Conservation (phyloP, 139 green algal genomes). For the Spirogloea muscicola region DNA sequence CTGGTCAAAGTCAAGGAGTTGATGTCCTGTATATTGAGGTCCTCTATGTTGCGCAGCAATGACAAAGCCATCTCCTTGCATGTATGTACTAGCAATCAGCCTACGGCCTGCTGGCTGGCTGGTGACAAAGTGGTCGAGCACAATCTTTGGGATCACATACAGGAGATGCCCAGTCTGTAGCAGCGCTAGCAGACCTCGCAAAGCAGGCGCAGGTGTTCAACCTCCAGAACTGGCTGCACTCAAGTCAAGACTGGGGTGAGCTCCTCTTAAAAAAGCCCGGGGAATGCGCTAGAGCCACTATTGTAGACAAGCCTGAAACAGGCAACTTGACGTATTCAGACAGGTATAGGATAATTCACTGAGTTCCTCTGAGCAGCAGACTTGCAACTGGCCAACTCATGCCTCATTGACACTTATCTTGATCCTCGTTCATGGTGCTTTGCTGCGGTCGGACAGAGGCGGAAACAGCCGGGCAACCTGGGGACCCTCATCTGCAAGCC, state of each 20-base stretch:
- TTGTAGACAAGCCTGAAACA: too few relatives aligned
- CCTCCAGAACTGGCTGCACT: constrained; percentile 31
- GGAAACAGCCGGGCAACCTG: not conserved
- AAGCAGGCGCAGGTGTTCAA: constrained; percentile 29
- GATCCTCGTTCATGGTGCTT: not conserved
- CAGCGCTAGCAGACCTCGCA: constrained; percentile 3
- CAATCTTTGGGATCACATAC: not conserved
- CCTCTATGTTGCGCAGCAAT: not conserved
- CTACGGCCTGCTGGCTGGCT: not conserved
- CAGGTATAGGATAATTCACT: not conserved
- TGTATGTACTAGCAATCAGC: not conserved
- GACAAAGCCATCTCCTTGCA: not conserved
- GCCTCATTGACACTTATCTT: not conserved
- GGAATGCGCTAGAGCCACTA: not conserved
- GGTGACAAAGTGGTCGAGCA: not conserved
- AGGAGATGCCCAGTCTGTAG: constrained; percentile 12
- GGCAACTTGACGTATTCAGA: not conserved
- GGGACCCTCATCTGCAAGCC: not conserved
- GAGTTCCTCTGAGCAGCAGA: not conserved
- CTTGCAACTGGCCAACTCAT: not conserved
- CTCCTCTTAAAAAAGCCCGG: not conserved
- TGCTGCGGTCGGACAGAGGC: not conserved
- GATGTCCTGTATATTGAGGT: not conserved
- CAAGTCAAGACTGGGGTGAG: not conserved
- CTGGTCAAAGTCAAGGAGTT: not conserved